Conservation (phyloP, 2,329 filamentous ascomycete genomes). For the Colletotrichum sp. region DNA sequence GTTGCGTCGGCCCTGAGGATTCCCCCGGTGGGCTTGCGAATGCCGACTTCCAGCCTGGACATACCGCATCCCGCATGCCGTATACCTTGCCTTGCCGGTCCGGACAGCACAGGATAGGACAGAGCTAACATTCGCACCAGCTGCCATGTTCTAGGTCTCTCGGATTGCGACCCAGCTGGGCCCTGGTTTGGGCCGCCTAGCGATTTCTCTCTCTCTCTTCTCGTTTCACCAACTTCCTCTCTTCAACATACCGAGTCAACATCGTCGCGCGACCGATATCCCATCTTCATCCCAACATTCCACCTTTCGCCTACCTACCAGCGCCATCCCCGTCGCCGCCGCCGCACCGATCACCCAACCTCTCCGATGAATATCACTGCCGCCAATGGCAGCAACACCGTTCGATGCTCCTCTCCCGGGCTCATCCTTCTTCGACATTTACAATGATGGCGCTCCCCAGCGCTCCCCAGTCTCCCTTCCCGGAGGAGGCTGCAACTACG, state of each 20-base stretch:
- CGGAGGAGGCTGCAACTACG: conserved; percentile 61
- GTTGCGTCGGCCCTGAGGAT: conserved; percentile 3
- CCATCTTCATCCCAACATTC: conserved; percentile 22
- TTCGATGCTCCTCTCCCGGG: conserved; percentile 49
- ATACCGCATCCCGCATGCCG: not conserved
- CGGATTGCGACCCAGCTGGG: conserved; percentile 38
- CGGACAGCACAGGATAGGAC: not conserved
- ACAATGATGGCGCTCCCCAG: conserved; percentile 48
- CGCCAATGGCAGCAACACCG: conserved; percentile 58
- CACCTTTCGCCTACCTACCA: not conserved
- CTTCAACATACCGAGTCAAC: not conserved
- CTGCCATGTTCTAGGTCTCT: conserved; percentile 38
- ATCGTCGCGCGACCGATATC: conserved; percentile 19
- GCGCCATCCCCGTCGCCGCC: conserved; percentile 15
- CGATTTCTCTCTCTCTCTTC: conserved; percentile 5
- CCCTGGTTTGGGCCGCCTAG: conserved; percentile 34
- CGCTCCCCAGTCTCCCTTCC: conserved; percentile 44
- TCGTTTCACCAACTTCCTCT: not conserved
- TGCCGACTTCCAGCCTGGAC: conserved; percentile 11
- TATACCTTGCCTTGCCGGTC: not conserved
- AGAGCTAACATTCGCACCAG: conserved; percentile 15
- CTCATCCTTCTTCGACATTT: conserved; percentile 59
- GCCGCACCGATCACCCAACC: conserved; percentile 26
- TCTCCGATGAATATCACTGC: conserved; percentile 32
- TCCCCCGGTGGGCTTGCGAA: conserved; percentile 13